Evolutionary conservation across 805 yeast species (phyloP).

Genomic region (Kodamaea nitidulidarum): DNA sequence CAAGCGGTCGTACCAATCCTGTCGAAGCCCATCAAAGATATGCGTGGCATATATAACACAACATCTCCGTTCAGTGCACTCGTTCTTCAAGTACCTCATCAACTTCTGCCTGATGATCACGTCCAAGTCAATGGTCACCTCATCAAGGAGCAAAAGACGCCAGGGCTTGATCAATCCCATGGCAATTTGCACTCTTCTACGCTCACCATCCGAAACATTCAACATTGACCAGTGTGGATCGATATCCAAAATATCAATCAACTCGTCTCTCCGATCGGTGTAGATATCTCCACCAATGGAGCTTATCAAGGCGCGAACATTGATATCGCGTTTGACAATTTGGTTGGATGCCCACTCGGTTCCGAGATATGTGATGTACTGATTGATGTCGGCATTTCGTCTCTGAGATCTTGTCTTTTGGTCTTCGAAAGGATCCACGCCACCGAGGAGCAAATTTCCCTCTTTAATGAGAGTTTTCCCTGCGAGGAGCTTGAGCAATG

Average conservation of each 20-base stretch:
- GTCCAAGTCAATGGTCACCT: conserved; percentile 94
- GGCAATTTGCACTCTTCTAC: conserved; percentile 87
- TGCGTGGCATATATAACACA: conserved; percentile 93
- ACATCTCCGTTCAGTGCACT: conserved; percentile 65
- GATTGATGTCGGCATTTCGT: conserved; percentile 42
- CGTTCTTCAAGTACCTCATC: conserved; percentile 65
- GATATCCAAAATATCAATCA: conserved; percentile 76
- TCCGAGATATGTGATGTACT: conserved; percentile 74
- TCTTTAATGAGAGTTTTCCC: conserved; percentile 82
- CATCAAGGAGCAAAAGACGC: conserved; percentile 83
- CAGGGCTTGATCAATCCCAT: conserved; percentile 94
- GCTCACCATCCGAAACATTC: conserved; percentile 87
- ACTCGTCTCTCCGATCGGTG: conserved; percentile 70
- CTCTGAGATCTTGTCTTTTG: conserved; percentile 48
- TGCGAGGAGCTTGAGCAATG: conserved; percentile 76
- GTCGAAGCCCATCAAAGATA: conserved; percentile 89
- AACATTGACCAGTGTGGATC: conserved; percentile 92
- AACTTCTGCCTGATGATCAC: conserved; percentile 82
- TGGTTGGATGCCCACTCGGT: conserved; percentile 97
- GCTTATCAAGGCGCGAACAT: conserved; percentile 71
- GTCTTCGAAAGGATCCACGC: conserved; percentile 75
- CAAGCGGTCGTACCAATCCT: conserved; percentile 78
- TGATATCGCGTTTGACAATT: conserved; percentile 85
- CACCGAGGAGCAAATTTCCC: conserved; percentile 72
- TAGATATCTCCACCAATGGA: conserved; percentile 70